These are phyloP conservation scores for Fusarium siculi DNA, from an alignment of 2,329 filamentous ascomycete species.

Conservation along the genomic window DNA sequence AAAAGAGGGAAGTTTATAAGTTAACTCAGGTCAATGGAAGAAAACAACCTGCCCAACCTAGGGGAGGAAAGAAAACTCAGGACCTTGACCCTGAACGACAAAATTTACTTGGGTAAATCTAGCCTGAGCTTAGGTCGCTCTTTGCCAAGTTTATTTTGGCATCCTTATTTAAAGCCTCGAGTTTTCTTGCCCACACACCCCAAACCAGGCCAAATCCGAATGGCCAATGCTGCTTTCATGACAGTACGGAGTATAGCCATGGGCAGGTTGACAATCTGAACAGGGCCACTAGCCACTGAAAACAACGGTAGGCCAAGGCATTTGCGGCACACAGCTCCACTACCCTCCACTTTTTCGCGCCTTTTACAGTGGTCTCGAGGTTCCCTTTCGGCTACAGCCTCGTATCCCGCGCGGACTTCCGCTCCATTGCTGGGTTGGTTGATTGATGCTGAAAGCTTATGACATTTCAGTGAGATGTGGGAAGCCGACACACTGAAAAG, in stretches of 20 bases:
- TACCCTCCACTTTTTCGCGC: slow-evolving; percentile 42
- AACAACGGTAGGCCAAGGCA: slow-evolving; percentile 19
- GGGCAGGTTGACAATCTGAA: slow-evolving; percentile 29
- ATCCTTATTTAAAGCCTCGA: no score
- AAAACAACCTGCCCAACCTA: slow-evolving; percentile 27
- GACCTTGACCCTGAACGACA: no score
- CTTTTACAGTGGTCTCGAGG: slow-evolving; percentile 36
- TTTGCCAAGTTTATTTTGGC: no score
- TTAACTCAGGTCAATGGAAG: slow-evolving; percentile 15
- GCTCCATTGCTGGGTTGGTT: slow-evolving; percentile 1
- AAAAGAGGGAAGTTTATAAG: slow-evolving; percentile 15
- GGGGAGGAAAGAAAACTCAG: no score
- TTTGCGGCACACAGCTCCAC: slow-evolving; percentile 36
- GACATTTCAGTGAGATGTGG: no score
- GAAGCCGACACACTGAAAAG: no score
- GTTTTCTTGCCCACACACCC: not conserved
- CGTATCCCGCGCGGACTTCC: slow-evolving; percentile 47
- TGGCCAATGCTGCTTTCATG: slow-evolving; percentile 37
- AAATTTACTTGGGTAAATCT: no score
- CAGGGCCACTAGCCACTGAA: slow-evolving; percentile 36
- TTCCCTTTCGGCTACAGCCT: slow-evolving; percentile 42
- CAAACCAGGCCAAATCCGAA: slow-evolving; percentile 32
- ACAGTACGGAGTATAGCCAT: slow-evolving; percentile 16
- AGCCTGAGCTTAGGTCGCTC: no score
- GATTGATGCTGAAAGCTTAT: not conserved